Percentiles rank a stretch among this genome's conserved stretches.
Conservation (phyloP, 345 rosid genomes). For the Draba incana region DNA sequence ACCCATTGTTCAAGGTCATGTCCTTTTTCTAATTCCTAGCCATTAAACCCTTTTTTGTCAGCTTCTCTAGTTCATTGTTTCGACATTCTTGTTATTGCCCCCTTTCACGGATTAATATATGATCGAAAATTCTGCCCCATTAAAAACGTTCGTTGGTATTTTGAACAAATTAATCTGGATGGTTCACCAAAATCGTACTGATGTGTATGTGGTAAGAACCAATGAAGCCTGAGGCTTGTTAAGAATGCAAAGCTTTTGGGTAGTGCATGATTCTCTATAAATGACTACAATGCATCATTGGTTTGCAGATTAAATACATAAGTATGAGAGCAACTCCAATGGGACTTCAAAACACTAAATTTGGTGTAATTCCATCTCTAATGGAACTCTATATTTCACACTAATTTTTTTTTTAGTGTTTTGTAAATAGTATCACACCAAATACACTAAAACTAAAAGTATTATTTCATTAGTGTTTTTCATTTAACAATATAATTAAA, state of each 20-base stretch:
- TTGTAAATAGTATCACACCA: too few relatives aligned
- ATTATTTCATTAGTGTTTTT: too few relatives aligned
- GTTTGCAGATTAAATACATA: slow-evolving; percentile 27
- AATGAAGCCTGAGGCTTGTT: slow-evolving; percentile 14
- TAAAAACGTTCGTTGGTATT: too few relatives aligned
- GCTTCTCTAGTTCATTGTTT: slow-evolving; percentile 13
- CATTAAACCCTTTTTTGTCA: slow-evolving; percentile 5
- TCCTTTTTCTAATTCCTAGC: slow-evolving; percentile 28
- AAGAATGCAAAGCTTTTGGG: slow-evolving; percentile 10
- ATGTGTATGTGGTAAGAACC: background rate
- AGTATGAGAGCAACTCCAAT: background rate
- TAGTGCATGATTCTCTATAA: slow-evolving; percentile 14
- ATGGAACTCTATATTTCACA: too few relatives aligned
- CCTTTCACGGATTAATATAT: background rate
- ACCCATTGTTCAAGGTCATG: slow-evolving; percentile 10
- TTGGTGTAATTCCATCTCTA: too few relatives aligned
- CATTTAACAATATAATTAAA: too few relatives aligned
- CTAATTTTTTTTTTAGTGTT: too few relatives aligned
- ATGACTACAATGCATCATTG: slow-evolving; percentile 13
- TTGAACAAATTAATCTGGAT: too few relatives aligned
- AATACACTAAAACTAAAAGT: too few relatives aligned
- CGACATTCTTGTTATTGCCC: slow-evolving; percentile 8
- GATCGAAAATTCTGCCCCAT: background rate
- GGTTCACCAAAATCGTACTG: slow-evolving; percentile 2
- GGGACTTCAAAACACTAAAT: too few relatives aligned